Base-by-base conservation (phyloP, 1,139 yeast genomes). In the Debaryomyces coudertii region DNA sequence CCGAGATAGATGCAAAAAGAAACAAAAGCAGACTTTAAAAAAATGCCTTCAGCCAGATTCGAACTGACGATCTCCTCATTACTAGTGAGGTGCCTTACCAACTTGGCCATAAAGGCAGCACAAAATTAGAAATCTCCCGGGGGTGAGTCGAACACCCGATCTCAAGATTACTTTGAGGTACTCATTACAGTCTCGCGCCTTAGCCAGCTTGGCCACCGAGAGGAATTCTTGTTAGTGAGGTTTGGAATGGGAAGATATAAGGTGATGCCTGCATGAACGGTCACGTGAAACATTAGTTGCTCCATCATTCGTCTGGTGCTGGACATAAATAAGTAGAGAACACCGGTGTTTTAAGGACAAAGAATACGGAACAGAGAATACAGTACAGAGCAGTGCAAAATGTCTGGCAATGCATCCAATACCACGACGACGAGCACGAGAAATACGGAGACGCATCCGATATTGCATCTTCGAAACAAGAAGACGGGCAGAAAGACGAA, bases 41-140 rank as follows among this genome's bases (percentile, higher is more conserved):
- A 68, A 56, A 55, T 82, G 87, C 87, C 84, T 80, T 79, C 83
- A 80, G 80, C 82, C 87, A 82, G 87, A 82, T 72, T 83, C 84
- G 89, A 83, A 83, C 88, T 83, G 87, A 80, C 83, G 89, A 83
- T 83, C 89, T 83, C 86, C 82, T 82, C 89, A 83, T 83, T 84
- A 83, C 88, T 83, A 84, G 90, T 83, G 89, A 82, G 82, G 86
- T 85, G 88, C 88, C 89, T 83, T 83, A 83, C 89, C 89, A 83
- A 82, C 89, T 84, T 83, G 89, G 89, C 85, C 86, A 81, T 79
- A 78, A 62, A 63, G 69, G 69, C 69, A 7, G 33, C 28, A 25
- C 7, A 29, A 29, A 12, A 9, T 1, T 15, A 20, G 35, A 66
- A 65, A 54, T 83, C 87, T 82, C 87, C 83, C 78, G 86, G 83